Conservation (phyloP, 106 monocot genomes). For the Dioscorea alata region DNA sequence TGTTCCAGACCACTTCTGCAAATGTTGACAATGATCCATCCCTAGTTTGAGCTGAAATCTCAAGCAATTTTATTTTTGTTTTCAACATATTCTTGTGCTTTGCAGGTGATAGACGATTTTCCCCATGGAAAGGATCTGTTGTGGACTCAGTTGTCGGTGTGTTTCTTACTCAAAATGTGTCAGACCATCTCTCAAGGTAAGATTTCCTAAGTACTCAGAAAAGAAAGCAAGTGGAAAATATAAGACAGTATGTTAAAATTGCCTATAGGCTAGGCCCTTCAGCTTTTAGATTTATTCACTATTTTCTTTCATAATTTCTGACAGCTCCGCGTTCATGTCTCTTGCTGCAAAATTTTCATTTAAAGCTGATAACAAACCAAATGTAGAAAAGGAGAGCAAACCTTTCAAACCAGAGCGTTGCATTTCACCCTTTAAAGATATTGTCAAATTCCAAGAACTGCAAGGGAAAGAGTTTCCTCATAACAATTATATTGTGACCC, state of each 20-base stretch:
- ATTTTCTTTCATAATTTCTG: background rate
- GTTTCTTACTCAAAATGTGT: slow-evolving; percentile 71
- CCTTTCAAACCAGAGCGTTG: background rate
- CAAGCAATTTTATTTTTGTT: background rate
- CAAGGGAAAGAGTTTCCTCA: background rate
- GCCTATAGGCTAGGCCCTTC: background rate
- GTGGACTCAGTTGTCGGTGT: slow-evolving; percentile 72
- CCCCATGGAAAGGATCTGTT: slow-evolving; percentile 70
- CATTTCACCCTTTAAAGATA: background rate
- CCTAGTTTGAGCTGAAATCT: no score
- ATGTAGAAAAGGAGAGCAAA: slow-evolving; percentile 2
- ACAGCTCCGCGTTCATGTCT: slow-evolving; percentile 83
- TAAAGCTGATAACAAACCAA: slow-evolving; percentile 2
- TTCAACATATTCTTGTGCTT: slow-evolving; percentile 1
- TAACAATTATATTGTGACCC: slow-evolving; percentile 4
- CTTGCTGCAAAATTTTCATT: slow-evolving; percentile 73
- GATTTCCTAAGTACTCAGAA: background rate
- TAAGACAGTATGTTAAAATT: background rate
- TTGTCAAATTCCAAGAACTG: background rate
- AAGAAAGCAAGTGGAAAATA: background rate
- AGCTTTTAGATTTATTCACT: background rate
- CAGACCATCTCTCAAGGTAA: slow-evolving; percentile 73
- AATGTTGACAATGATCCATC: no score
- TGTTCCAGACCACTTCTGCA: no score
- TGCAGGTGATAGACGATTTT: slow-evolving; percentile 56